Evolutionary conservation across 176 grass and related monocot species (phyloP), one percentile per base, ranked within the genome.

Genomic region (Oryza coarctata): DNA sequence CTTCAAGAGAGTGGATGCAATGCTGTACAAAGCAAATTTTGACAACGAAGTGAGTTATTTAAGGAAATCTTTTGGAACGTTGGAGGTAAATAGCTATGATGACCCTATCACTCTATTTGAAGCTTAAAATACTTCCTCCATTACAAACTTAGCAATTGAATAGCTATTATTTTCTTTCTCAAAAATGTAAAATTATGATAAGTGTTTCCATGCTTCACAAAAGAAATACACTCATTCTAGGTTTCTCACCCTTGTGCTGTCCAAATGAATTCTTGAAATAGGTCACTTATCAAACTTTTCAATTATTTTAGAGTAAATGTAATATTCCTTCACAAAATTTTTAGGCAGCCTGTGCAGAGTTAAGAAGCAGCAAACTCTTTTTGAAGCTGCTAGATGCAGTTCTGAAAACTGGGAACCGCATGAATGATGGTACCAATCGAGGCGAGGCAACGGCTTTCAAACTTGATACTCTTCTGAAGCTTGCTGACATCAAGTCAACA

Each of bases 11-110:
- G 89, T 93, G 66, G 88, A 91, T 61, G 86, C 75, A 31, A 91
- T 97, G 94, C 81, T 97, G 65, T 97, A 93, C 88, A 87, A 38
- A 84, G 83, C 83, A 74, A 97, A 86, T 84, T 93, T 97, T 80
- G 86, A 87, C 26, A 43, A 80, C 63, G 86, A 93, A 72, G 68
- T 91, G 52, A 79, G 87, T 83, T 82, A 93, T 83, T 76, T 97
- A 63, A 91, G 52, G 52, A 91, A 69, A 69, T 91, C 84, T 75
- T 91, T 97, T 76, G 87, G 68, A 50, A 91, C 83, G 9, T 77
- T 93, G 62, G 88, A 97, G 94, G 94, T 97, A 97, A 88, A 40
- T 29, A 68, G 25, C 38, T 47, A 66, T 61, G 67, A 68, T 82
- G 44, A 61, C 58, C 65, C 6, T 38, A 60, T 60, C 33, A 77